Base-by-base conservation (phyloP, 768 basidiomycete genomes). In the Leccinum broughii region DNA sequence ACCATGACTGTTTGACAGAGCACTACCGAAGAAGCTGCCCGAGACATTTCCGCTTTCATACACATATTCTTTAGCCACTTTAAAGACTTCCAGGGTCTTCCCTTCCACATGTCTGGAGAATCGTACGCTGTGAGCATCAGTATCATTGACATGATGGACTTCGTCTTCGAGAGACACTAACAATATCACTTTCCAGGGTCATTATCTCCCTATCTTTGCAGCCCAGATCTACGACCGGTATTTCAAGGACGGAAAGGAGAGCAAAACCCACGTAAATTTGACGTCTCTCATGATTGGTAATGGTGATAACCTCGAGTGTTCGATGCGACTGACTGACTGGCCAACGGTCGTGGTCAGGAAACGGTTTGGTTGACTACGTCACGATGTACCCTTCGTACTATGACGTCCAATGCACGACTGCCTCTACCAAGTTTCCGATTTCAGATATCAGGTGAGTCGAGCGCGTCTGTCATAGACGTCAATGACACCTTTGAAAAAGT, bases 31-130 rank as follows among this genome's bases (percentile, higher is more conserved):
- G 85, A 88, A 48, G 88, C 86, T 3, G 86, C 87, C 0, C 78
- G 81, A 35, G 88, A 91, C 64, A 83, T 91, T 3, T 86, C 88
- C 0, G 83, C 85, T 0, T 91, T 91, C 63, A 77, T 90, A 1
- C 76, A 82, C 4, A 83, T 91, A 54, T 90, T 90, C 74, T 90
- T 90, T 46, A 87, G 90, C 65, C 80, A 86, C 59, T 92, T 92
- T 68, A 79, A 72, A 56, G 77, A 86, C 65, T 89, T 90, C 77
- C 84, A 88, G 64, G 88, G 87, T 3, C 76, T 88, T 17, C 61
- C 66, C 20, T 85, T 88, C 71, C 86, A 88, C 60, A 80, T 88
- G 77, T 77, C 84, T 2, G 85, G 80, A 11, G 80, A 85, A 72
- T 84, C 82, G 5, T 85, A 85, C 49, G 84, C 77, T 14, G 84